Evolutionary conservation across 768 basidiomycete genomes (phyloP).

Genomic region (Dioszegia aurantiaca): DNA sequence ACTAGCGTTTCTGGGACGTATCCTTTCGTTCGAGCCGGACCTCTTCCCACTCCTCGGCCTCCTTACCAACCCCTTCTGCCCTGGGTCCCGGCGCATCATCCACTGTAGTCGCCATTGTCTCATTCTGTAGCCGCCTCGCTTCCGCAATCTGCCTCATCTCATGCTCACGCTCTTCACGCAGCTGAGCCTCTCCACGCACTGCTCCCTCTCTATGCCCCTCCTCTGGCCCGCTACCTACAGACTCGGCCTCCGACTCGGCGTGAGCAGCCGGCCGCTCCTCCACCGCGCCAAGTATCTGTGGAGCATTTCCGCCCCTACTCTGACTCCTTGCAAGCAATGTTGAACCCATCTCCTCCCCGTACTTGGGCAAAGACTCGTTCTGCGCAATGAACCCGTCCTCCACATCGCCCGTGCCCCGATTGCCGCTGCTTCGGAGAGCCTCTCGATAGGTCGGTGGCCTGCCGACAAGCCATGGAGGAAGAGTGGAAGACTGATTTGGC

Average conservation of each 20-base stretch:
- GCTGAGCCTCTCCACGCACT: neutral
- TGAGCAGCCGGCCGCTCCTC: neutral
- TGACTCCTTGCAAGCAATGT: slow-evolving; percentile 17
- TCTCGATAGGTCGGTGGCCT: slow-evolving; percentile 11
- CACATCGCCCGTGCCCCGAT: slow-evolving; percentile 18
- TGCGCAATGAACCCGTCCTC: slow-evolving; percentile 15
- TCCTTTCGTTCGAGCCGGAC: slow-evolving; percentile 7
- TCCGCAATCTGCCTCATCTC: slow-evolving; percentile 11
- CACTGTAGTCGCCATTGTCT: neutral
- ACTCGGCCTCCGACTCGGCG: neutral
- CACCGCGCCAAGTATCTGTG: neutral
- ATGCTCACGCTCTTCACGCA: neutral
- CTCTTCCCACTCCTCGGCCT: slow-evolving; percentile 5
- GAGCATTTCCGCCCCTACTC: slow-evolving; percentile 1
- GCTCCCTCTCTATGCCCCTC: neutral
- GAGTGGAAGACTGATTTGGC: slow-evolving; percentile 1
- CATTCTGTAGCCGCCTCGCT: slow-evolving; percentile 2
- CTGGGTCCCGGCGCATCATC: neutral
- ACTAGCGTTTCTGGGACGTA: neutral
- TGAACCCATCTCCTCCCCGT: slow-evolving; percentile 21
- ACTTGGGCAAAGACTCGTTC: slow-evolving; percentile 18
- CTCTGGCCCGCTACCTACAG: neutral
- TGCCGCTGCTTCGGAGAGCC: neutral
- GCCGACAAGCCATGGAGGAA: slow-evolving; percentile 9
- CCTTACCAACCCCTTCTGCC: neutral